Percentiles rank a stretch among this genome's conserved stretches.
Conservation (phyloP, 805 yeast species). For the Kazachstania bromeliacearum region DNA sequence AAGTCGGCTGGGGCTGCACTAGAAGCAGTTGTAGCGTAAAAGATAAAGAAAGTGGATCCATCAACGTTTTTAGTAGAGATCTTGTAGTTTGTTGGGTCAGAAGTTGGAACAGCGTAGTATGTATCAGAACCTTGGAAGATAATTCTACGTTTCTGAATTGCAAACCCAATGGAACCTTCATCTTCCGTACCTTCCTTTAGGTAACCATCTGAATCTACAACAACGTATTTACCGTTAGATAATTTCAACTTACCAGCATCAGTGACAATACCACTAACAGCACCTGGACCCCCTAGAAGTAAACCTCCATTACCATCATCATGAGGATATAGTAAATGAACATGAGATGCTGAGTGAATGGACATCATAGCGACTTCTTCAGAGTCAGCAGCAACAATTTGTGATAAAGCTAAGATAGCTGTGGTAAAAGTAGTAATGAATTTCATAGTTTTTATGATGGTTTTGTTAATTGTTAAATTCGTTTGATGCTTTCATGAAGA, state of each 20-base stretch:
- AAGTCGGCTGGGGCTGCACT: conserved; percentile 8
- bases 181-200: conserved; percentile 17
- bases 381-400: conserved; percentile 29
- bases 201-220: conserved; percentile 18
- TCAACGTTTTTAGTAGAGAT: conserved; percentile 20
- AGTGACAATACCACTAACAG: conserved; percentile 18
- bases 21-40: conserved; percentile 9
- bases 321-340: conserved; percentile 24
- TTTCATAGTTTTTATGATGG: conserved; percentile 5
- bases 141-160: conserved; percentile 20
- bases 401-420: conserved; percentile 21
- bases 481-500: not conserved
- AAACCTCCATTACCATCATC: conserved; percentile 12
- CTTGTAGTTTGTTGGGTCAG: conserved; percentile 13
- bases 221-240: conserved; percentile 25
- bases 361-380: conserved; percentile 29
- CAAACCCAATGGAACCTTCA: conserved; percentile 29
- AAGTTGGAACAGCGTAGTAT: conserved; percentile 34
- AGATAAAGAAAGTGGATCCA: conserved; percentile 14
- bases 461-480: not conserved
- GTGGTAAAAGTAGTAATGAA: conserved; percentile 12
- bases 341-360: conserved; percentile 29
- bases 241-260: conserved; percentile 27
- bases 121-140: conserved; percentile 12
- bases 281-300: conserved; percentile 7